Evolutionary conservation across 2,329 filamentous ascomycete genomes (phyloP).

Genomic region (Sporothrix mexicana): DNA sequence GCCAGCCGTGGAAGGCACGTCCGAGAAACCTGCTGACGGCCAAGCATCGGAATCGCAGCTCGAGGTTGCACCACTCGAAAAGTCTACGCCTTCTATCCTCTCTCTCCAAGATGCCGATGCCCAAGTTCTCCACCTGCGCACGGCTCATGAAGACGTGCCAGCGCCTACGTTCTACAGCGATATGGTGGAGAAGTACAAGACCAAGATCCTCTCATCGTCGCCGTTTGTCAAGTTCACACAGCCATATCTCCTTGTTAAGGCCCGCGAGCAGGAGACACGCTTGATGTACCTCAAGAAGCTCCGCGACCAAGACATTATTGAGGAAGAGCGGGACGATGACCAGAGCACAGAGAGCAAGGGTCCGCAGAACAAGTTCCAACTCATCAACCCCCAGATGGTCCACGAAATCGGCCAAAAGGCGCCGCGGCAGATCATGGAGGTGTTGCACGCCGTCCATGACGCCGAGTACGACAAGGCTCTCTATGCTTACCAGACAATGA

Average conservation of each 20-base stretch:
- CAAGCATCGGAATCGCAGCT: background rate
- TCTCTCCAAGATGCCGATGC: conserved; percentile 50
- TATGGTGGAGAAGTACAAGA: conserved; percentile 91
- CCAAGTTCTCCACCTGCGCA: conserved; percentile 58
- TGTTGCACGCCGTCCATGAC: conserved; percentile 92
- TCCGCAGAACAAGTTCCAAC: conserved; percentile 76
- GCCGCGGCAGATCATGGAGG: conserved; percentile 86
- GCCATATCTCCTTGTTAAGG: conserved; percentile 89
- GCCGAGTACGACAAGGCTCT: conserved; percentile 95
- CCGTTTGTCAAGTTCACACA: conserved; percentile 96
- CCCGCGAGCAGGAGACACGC: conserved; percentile 86
- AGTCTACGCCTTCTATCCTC: conserved; percentile 39
- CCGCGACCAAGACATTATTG: conserved; percentile 73
- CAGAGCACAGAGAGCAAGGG: conserved; percentile 66
- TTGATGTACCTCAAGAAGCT: conserved; percentile 82
- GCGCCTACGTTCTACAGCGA: conserved; percentile 94
- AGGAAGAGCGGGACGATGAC: conserved; percentile 57
- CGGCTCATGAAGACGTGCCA: conserved; percentile 75
- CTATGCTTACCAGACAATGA: conserved; percentile 93
- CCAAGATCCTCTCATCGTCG: conserved; percentile 90
- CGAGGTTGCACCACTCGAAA: conserved; percentile 31
- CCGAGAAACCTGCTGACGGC: too few relatives aligned
- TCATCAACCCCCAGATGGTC: conserved; percentile 96
- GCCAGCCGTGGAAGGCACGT: background rate
- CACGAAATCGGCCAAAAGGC: conserved; percentile 80